phyloP scores from a whole-genome alignment of 202 grass and related monocot genomes.

The Schoenoplectus triqueter region DNA sequence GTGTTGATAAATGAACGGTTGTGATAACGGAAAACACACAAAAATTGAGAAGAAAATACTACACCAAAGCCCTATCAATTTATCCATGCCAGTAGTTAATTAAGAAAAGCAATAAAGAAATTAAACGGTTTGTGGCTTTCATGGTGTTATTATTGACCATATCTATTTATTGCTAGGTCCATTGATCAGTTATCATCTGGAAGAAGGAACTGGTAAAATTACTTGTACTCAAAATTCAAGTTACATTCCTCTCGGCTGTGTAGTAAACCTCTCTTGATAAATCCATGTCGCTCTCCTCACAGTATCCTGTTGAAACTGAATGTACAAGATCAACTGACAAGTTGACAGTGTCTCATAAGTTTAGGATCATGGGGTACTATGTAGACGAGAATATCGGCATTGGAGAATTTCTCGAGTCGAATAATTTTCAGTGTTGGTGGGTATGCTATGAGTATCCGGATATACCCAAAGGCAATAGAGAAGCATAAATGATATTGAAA shows the following conservation, averaged over 20 bases:
- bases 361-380: constrained; percentile 30
- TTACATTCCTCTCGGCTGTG: neutral
- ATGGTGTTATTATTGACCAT: neutral
- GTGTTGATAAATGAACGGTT: neutral
- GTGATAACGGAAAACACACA: neutral
- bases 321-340: neutral
- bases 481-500: neutral
- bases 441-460: neutral
- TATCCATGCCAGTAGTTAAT: neutral
- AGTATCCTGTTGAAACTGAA: neutral
- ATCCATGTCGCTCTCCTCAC: neutral
- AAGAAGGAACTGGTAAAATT: neutral
- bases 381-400: neutral
- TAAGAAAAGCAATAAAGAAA: neutral
- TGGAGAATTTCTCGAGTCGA: neutral
- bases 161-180: neutral
- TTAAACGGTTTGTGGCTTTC: neutral
- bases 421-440: constrained; percentile 11
- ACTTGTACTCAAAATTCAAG: neutral
- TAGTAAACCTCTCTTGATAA: neutral
- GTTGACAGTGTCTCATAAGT: neutral
- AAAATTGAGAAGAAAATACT: neutral
- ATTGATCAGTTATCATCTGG: neutral
- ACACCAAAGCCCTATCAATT: neutral
- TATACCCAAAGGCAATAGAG: neutral